Evolutionary conservation across 148 eudicot genomes (phyloP).

Genomic region (Vaccinium darrowii): DNA sequence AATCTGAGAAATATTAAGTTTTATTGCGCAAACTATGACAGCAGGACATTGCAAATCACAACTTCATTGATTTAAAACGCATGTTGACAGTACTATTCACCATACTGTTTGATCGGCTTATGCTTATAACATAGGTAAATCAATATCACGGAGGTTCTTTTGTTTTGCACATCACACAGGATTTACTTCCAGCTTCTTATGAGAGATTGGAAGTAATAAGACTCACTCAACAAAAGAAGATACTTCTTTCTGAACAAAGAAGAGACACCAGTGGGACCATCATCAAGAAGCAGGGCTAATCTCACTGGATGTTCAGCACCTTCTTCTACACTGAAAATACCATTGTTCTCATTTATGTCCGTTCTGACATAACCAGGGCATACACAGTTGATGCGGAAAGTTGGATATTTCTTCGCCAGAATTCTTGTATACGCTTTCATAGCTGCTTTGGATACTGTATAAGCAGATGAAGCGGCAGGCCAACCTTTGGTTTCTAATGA

Average conservation of each 20-base stretch:
- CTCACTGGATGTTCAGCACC: slow-evolving; percentile 45
- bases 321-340: slow-evolving; percentile 32
- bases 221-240: slow-evolving; percentile 1
- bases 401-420: slow-evolving; percentile 29
- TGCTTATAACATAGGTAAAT: not conserved
- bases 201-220: not conserved
- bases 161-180: not conserved
- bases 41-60: not conserved
- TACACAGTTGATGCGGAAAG: slow-evolving; percentile 34
- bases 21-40: not conserved
- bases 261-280: slow-evolving; percentile 35
- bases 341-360: slow-evolving; percentile 24
- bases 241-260: slow-evolving; percentile 9
- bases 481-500: slow-evolving; percentile 21
- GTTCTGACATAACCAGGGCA: slow-evolving; percentile 55
- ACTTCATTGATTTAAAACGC: not conserved
- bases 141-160: not conserved
- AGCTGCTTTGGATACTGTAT: slow-evolving; percentile 29
- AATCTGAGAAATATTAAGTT: not conserved
- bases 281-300: slow-evolving; percentile 42
- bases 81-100: not conserved
- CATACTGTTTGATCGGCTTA: not conserved
- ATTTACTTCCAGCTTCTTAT: not conserved
- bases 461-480: slow-evolving; percentile 18
- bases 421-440: slow-evolving; percentile 34